These are phyloP conservation scores for Linnemannia exigua DNA, from an alignment of 192 early-diverging fungal species.

Conservation along the genomic window DNA sequence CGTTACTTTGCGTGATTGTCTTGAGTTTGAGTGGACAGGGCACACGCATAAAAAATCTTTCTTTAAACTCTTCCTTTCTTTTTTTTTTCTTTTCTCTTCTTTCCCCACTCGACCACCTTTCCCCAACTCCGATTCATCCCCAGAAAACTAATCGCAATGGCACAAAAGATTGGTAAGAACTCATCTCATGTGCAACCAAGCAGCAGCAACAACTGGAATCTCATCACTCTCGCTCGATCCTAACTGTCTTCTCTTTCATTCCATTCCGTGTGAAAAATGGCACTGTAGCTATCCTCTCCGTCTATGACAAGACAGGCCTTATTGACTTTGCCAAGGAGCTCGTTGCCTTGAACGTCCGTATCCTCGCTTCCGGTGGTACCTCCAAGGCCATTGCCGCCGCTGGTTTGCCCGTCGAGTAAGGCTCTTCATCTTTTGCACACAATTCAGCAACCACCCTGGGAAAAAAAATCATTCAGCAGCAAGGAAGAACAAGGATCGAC, in stretches of 20 bases:
- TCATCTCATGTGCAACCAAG: not conserved
- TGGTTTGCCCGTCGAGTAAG: slow-evolving; percentile 88
- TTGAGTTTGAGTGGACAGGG: not conserved
- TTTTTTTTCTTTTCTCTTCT: slow-evolving; percentile 7
- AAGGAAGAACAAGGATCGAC: slow-evolving; percentile 20
- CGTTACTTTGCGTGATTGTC: not conserved
- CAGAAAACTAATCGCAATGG: slow-evolving; percentile 34
- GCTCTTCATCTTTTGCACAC: slow-evolving; percentile 1
- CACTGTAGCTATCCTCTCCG: slow-evolving; percentile 86
- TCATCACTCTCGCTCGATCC: slow-evolving; percentile 8
- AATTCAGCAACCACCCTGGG: not conserved
- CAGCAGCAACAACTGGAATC: not conserved
- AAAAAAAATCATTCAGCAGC: slow-evolving; percentile 7
- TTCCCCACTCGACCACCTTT: slow-evolving; percentile 19
- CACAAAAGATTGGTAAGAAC: slow-evolving; percentile 53
- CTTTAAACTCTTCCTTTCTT: slow-evolving; percentile 1
- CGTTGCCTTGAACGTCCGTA: slow-evolving; percentile 77
- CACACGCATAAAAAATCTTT: not conserved
- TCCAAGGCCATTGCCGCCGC: slow-evolving; percentile 91
- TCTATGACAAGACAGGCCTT: slow-evolving; percentile 98
- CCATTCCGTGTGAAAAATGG: not conserved
- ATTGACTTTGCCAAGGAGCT: slow-evolving; percentile 90
- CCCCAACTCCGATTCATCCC: slow-evolving; percentile 14
- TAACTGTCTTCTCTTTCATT: not conserved
- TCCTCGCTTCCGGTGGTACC: slow-evolving; percentile 97